A percentile compares a stretch with the other conserved stretches of the same genome.
Conservation (phyloP, 306 rosid species). For the Trifolium repens region DNA sequence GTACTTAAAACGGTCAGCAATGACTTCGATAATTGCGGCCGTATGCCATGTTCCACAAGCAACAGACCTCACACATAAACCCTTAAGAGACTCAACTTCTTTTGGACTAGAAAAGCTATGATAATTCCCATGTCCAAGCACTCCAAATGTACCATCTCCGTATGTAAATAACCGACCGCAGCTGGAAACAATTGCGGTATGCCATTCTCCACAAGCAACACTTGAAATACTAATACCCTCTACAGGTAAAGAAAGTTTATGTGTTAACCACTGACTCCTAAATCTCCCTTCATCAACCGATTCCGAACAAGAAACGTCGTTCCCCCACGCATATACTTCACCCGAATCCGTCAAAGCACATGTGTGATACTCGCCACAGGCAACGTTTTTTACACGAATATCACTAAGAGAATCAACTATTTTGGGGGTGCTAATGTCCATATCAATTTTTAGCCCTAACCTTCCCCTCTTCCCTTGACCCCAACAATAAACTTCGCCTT, state of each 20-base stretch:
- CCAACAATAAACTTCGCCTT: constrained; percentile 91
- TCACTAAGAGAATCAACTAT: constrained; percentile 69
- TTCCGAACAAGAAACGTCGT: constrained; percentile 53
- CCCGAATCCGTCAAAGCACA: constrained; percentile 75
- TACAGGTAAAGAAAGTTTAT: constrained; percentile 62
- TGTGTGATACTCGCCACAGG: constrained; percentile 82
- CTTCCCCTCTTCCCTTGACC: constrained; percentile 78
- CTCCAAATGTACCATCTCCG: constrained; percentile 93
- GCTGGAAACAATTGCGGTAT: constrained; percentile 69
- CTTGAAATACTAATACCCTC: constrained; percentile 57
- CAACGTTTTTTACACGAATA: constrained; percentile 55
- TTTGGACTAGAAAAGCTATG: constrained; percentile 63
- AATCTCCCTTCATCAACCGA: constrained; percentile 47
- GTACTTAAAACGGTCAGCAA: constrained; percentile 51
- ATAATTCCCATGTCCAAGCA: constrained; percentile 79
- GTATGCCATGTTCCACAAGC: constrained; percentile 96
- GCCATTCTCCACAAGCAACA: constrained; percentile 93
- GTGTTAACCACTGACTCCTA: constrained; percentile 70
- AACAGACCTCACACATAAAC: constrained; percentile 67
- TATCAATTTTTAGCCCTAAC: constrained; percentile 71
- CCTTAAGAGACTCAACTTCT: constrained; percentile 77
- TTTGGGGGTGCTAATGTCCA: constrained; percentile 67
- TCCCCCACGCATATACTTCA: constrained; percentile 82
- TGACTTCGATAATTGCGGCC: constrained; percentile 73
- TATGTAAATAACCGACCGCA: constrained; percentile 74